Base-by-base conservation (phyloP, 73 alveolate genomes). In the Paraurostyla sp. region DNA sequence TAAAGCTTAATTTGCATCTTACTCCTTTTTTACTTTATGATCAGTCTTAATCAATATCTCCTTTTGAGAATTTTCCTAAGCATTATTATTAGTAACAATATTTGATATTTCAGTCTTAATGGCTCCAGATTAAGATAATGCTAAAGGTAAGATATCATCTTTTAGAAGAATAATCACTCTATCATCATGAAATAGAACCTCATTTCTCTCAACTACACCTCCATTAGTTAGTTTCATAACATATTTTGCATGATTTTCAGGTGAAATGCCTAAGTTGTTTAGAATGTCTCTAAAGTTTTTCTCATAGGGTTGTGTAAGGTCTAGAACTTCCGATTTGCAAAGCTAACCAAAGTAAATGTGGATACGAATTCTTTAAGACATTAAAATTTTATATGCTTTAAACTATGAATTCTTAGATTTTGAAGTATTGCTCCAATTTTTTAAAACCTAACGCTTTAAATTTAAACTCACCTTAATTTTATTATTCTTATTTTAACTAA, bases 131-230 rank as follows among this genome's bases (percentile, higher is more conserved):
- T 46, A 40, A 45, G n/a, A 25, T 23, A 45, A 46, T 43, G 43
- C 30, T 6, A 68, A 6, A 3, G 76, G 76, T 20, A 69, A 22
- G 6, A 75, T 46, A 27, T 75, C 87, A 9, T 49, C 87, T 49
- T 25, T 49, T 32, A 46, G 62, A 6, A 75, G 46, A 15, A 75
- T 75, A 11, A 75, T 75, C 15, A 75, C 87, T 82, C 82, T 35
- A 45, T 82, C 91, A 22, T 82, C 91, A 38, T 82, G 82, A 16
- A 63, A 38, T 1, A 82, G 83, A 22, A 56, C 91, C 38, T 82
- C 91, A 57, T 62, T 82, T 59, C 69, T 59, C 49, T 82, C 91
- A 29, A 82, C 71, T 16, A 82, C 60, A 2, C 80, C 89, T 29
- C 89, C 89, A 52, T 59, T 78, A 30, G 76, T 78, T 2, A 78